These are phyloP conservation scores for Raphanus hybrid DNA, from an alignment of 441 rosid genomes.

Conservation along the genomic window DNA sequence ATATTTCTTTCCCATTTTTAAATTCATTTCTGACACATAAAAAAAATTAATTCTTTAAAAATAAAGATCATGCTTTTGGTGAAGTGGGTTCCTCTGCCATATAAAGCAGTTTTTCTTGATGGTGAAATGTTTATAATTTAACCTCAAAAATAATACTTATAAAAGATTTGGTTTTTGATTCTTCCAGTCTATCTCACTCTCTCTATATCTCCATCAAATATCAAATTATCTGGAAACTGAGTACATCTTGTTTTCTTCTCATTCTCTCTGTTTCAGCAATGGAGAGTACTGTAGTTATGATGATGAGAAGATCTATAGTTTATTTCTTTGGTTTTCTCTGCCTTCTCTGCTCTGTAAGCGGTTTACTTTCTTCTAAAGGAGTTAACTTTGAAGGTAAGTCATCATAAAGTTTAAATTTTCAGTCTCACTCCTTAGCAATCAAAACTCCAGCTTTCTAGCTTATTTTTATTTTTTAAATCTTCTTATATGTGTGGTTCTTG, in stretches of 20 bases:
- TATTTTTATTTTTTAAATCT: background rate
- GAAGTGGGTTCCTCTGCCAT: conserved; percentile 39
- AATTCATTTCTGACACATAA: conserved; percentile 51
- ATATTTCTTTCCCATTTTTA: conserved; percentile 39
- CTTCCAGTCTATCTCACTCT: conserved; percentile 27
- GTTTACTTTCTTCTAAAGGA: conserved; percentile 89
- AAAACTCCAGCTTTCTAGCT: background rate
- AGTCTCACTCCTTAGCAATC: conserved; percentile 13
- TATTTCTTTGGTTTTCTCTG: conserved; percentile 52
- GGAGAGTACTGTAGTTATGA: conserved; percentile 40
- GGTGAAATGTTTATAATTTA: conserved; percentile 37
- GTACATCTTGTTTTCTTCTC: conserved; percentile 44
- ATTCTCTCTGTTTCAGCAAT: conserved; percentile 42
- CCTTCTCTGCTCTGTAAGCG: conserved; percentile 59
- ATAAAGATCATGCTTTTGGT: conserved; percentile 33
- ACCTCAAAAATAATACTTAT: too few relatives aligned
- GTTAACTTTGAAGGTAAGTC: conserved; percentile 92
- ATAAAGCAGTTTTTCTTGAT: conserved; percentile 39
- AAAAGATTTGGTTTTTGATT: conserved; percentile 9
- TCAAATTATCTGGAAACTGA: conserved; percentile 39
- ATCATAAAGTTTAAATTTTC: background rate
- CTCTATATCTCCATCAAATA: conserved; percentile 25
- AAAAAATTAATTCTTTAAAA: conserved; percentile 30
- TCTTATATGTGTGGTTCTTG: conserved; percentile 5
- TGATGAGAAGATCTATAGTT: conserved; percentile 44